Conservation (phyloP, 331 rosid genomes). For the Acacia pycnantha region DNA sequence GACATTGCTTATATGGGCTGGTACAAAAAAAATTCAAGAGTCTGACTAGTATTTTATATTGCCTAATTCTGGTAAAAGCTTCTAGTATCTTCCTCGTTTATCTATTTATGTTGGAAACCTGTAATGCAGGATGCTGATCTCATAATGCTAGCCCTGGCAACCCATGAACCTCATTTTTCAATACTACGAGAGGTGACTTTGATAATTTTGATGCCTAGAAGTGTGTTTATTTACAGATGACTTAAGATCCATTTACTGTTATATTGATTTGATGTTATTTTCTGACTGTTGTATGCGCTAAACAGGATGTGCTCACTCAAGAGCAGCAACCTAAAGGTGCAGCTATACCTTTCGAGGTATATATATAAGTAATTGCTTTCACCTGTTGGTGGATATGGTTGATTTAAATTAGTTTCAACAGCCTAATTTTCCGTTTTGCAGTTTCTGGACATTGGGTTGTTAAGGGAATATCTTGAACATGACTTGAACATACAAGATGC, state of each 20-base stretch:
- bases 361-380: neutral
- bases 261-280: neutral
- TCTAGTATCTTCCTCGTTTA: neutral
- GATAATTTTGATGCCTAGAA: neutral
- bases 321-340: neutral
- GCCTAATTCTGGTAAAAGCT: neutral
- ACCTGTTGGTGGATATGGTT: neutral
- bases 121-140: conserved; percentile 68
- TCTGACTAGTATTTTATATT: neutral
- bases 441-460: conserved; percentile 64
- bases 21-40: conserved; percentile 16
- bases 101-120: neutral
- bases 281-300: neutral
- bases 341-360: conserved; percentile 44
- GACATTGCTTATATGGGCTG: conserved; percentile 60
- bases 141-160: conserved; percentile 54
- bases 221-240: neutral
- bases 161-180: conserved; percentile 69
- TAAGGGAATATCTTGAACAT: conserved; percentile 56
- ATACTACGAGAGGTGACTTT: conserved; percentile 58
- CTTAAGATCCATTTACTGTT: neutral
- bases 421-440: conserved; percentile 20
- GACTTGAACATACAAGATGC: conserved; percentile 52
- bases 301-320: conserved; percentile 18
- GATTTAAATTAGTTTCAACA: neutral